Conservation (phyloP, 2,329 filamentous ascomycete genomes). For the Pseudomassariella vexata region DNA sequence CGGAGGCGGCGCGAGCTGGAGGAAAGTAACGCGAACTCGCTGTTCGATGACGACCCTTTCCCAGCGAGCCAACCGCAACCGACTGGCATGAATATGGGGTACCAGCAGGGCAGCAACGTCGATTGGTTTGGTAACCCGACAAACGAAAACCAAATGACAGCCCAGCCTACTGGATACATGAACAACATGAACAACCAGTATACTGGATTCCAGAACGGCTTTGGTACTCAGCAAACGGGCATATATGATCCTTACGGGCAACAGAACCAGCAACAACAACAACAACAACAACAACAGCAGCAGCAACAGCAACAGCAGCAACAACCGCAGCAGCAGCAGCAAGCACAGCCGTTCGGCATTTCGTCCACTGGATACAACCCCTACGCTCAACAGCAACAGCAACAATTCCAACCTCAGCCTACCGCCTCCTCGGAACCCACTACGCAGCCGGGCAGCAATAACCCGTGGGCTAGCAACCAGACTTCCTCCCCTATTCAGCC, state of each 20-base stretch:
- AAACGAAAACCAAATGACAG: conserved; percentile 66
- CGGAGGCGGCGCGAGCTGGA: conserved; percentile 81
- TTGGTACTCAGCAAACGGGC: conserved; percentile 58
- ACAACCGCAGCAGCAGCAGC: conserved; percentile 15
- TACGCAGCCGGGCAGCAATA: conserved; percentile 78
- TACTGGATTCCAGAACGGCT: conserved; percentile 58
- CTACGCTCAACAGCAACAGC: conserved; percentile 44
- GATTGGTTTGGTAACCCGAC: conserved; percentile 98
- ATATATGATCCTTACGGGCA: conserved; percentile 66
- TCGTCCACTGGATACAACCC: conserved; percentile 48
- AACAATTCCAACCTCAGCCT: conserved; percentile 37
- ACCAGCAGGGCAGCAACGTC: conserved; percentile 92
- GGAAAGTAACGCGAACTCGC: conserved; percentile 72
- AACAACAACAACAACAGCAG: conserved; percentile 32
- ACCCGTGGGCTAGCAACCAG: conserved; percentile 69
- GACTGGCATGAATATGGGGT: conserved; percentile 93
- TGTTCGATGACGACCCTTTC: conserved; percentile 78
- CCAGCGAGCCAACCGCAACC: conserved; percentile 63
- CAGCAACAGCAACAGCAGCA: conserved; percentile 4
- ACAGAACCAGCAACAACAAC: conserved; percentile 45
- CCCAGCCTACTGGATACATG: conserved; percentile 73
- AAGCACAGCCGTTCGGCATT: conserved; percentile 3
- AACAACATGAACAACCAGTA: conserved; percentile 44
- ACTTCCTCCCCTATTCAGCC: conserved; percentile 62
- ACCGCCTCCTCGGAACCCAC: conserved; percentile 50